phyloP scores from a whole-genome alignment of 2,329 filamentous ascomycete genomes.

The Fusarium sp. region DNA sequence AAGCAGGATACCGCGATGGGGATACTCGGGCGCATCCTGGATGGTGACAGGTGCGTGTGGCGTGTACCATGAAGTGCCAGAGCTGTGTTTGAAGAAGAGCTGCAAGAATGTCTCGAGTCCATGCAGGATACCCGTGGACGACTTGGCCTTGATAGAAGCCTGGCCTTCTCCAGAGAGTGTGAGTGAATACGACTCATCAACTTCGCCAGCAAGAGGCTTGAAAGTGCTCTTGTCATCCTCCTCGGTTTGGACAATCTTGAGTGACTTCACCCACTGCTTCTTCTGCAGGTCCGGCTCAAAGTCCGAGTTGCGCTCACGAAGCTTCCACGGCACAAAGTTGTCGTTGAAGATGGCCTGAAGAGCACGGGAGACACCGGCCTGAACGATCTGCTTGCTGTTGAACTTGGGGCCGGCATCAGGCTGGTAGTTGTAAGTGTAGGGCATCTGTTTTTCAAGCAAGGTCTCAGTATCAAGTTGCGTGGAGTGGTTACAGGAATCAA shows the following conservation, averaged over 20 bases:
- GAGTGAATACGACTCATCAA: conserved; percentile 81
- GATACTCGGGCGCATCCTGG: conserved; percentile 76
- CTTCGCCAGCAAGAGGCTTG: conserved; percentile 68
- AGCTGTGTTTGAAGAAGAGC: conserved; percentile 78
- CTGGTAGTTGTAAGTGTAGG: conserved; percentile 57
- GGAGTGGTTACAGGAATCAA: conserved; percentile 31
- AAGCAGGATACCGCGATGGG: conserved; percentile 81
- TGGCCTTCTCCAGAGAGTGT: conserved; percentile 65
- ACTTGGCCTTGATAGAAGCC: conserved; percentile 70
- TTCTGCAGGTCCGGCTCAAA: conserved; percentile 67
- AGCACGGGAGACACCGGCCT: conserved; percentile 66
- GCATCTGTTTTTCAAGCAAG: conserved; percentile 54
- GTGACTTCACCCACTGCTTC: conserved; percentile 63
- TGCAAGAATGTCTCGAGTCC: conserved; percentile 82
- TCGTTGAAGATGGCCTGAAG: conserved; percentile 71
- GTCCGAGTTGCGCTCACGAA: conserved; percentile 69
- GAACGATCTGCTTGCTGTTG: conserved; percentile 63
- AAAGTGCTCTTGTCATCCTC: conserved; percentile 63
- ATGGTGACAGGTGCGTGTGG: conserved; percentile 75
- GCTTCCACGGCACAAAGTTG: conserved; percentile 81
- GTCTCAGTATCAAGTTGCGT: conserved; percentile 45
- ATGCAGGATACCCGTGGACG: conserved; percentile 74
- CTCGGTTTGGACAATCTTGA: conserved; percentile 69
- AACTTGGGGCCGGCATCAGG: conserved; percentile 51
- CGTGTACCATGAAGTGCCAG: conserved; percentile 70